Conservation (phyloP, 2,329 filamentous ascomycete species). For the Neofusicoccum parvum region DNA sequence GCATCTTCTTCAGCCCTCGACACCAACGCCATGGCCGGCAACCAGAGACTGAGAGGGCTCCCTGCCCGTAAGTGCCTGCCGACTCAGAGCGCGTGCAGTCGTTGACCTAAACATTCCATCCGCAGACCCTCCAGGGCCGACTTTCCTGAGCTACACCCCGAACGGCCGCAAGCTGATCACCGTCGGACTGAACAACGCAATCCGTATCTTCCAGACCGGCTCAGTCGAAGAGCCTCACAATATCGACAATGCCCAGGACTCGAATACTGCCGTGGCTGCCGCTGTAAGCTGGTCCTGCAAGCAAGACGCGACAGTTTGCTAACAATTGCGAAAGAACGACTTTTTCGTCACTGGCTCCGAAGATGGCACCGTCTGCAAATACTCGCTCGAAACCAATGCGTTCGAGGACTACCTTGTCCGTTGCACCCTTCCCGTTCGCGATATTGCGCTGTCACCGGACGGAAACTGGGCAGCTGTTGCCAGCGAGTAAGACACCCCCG, state of each 20-base stretch:
- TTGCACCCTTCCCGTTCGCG: conserved; percentile 81
- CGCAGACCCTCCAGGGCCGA: conserved; percentile 79
- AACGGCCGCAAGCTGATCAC: conserved; percentile 86
- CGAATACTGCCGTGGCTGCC: conserved; percentile 77
- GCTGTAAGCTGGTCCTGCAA: conserved; percentile 49
- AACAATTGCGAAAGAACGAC: conserved; percentile 57
- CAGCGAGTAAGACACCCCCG: conserved; percentile 69
- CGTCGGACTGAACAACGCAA: conserved; percentile 89
- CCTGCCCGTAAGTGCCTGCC: conserved; percentile 36
- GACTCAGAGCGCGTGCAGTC: not conserved
- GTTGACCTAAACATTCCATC: not conserved
- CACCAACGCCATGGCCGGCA: conserved; percentile 26
- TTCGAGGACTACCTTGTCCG: conserved; percentile 84
- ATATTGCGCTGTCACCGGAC: conserved; percentile 80
- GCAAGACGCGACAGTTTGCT: not conserved
- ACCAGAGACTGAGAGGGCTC: conserved; percentile 31
- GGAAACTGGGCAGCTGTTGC: conserved; percentile 88
- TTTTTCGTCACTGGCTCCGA: conserved; percentile 90
- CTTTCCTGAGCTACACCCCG: conserved; percentile 85
- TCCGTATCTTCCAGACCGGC: conserved; percentile 88
- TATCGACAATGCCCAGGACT: conserved; percentile 87
- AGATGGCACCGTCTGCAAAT: conserved; percentile 94
- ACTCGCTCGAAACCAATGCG: conserved; percentile 71
- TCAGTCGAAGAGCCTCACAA: conserved; percentile 91
- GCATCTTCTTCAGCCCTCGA: not conserved